phyloP scores from a whole-genome alignment of 108 stramenopile genomes.

The Skeletonema grethae region DNA sequence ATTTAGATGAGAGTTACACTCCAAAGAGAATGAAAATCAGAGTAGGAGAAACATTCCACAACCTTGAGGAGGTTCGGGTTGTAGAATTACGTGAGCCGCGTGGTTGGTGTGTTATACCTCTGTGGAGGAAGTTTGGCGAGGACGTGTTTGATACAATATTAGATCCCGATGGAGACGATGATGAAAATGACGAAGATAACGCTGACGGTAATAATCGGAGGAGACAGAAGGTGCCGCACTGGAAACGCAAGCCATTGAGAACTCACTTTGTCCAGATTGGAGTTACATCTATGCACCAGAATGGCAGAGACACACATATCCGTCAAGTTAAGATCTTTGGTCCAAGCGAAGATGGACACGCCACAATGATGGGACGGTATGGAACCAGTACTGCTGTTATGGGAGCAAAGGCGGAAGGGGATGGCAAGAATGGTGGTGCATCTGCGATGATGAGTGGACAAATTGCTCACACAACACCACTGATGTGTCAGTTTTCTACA shows the following conservation, averaged over 20 bases:
- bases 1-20: constrained; percentile 91
- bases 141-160: constrained; percentile 54
- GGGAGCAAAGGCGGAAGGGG: constrained; percentile 6
- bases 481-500: constrained; percentile 66
- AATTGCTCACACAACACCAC: constrained; percentile 49
- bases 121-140: constrained; percentile 50
- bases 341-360: constrained; percentile 54
- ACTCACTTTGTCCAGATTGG: constrained; percentile 92
- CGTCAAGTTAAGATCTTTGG: constrained; percentile 94
- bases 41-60: constrained; percentile 91
- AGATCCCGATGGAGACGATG: constrained; percentile 59
- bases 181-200: constrained; percentile 33
- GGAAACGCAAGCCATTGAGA: constrained; percentile 60
- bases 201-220: constrained; percentile 7
- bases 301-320: constrained; percentile 96
- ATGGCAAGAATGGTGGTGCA: constrained; percentile 10
- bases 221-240: constrained; percentile 30
- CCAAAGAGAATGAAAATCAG: constrained; percentile 88
- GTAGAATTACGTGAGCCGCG: constrained; percentile 87
- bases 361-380: constrained; percentile 10
- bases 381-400: background rate
- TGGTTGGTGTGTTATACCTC: constrained; percentile 85
- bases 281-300: constrained; percentile 93
- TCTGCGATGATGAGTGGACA: constrained; percentile 34
- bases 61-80: constrained; percentile 81